A percentile compares a stretch with the other conserved stretches of the same genome.
phyloP scores from a whole-genome alignment of 2,329 filamentous ascomycete genomes.

The Nemania abortiva region DNA sequence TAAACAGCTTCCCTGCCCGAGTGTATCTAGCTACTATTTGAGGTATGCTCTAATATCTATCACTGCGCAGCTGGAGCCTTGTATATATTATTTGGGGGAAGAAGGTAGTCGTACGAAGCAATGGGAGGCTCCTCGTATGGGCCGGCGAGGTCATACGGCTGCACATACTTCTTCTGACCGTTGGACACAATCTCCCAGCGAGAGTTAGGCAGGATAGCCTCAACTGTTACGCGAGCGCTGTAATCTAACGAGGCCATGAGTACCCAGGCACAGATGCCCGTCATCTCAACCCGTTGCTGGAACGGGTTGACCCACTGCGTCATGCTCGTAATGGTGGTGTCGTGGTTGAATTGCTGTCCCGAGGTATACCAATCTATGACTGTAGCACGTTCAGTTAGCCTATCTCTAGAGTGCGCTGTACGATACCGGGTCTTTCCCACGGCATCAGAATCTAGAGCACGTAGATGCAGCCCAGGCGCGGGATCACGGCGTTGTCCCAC shows the following conservation, averaged over 20 bases:
- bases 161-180: conserved; percentile 35
- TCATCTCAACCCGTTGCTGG: conserved; percentile 46
- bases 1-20: background rate
- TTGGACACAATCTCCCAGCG: conserved; percentile 37
- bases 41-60: background rate
- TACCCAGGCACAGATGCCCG: conserved; percentile 48
- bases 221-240: conserved; percentile 47
- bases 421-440: background rate
- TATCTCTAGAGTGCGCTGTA: too few relatives aligned
- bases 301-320: conserved; percentile 46
- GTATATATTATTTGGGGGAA: conserved; percentile 5
- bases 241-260: conserved; percentile 46
- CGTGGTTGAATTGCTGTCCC: conserved; percentile 8
- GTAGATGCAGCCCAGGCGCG: background rate
- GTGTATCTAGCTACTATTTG: background rate
- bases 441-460: background rate
- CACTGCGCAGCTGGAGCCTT: background rate
- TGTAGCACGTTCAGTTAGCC: conserved; percentile 19
- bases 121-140: conserved; percentile 23
- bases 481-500: background rate
- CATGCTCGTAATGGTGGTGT: conserved; percentile 34
- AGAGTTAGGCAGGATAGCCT: conserved; percentile 36
- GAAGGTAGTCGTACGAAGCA: conserved; percentile 30
- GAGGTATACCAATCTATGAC: conserved; percentile 30
- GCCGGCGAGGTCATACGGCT: conserved; percentile 41